Percentiles rank a stretch among this genome's conserved stretches.
These are phyloP conservation scores for Wickerhamomyces subpelliculosus DNA, from an alignment of 805 yeast species.

Conservation along the genomic window DNA sequence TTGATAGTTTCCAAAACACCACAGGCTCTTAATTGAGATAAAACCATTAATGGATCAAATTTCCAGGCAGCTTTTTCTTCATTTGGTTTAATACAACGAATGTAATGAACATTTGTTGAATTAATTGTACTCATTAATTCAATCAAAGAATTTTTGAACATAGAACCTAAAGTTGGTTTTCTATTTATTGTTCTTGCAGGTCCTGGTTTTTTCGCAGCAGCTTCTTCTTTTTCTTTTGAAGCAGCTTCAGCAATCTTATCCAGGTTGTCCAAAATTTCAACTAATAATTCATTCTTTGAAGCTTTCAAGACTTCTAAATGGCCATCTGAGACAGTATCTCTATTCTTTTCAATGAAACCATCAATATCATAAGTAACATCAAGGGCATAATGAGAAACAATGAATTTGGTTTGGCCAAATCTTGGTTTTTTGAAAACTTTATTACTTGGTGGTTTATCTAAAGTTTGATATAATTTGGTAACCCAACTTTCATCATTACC, in stretches of 20 bases:
- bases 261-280: slow-evolving; percentile 55
- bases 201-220: slow-evolving; percentile 30
- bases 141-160: slow-evolving; percentile 85
- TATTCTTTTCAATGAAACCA: slow-evolving; percentile 93
- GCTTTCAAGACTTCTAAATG: slow-evolving; percentile 77
- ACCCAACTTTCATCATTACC: slow-evolving; percentile 92
- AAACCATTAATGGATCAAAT: slow-evolving; percentile 90
- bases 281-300: slow-evolving; percentile 59
- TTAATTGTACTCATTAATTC: slow-evolving; percentile 90
- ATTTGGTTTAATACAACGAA: slow-evolving; percentile 95
- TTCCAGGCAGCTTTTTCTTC: slow-evolving; percentile 94
- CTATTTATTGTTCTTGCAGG: slow-evolving; percentile 44
- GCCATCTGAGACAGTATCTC: slow-evolving; percentile 97
- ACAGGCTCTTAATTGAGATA: slow-evolving; percentile 93
- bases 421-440: slow-evolving; percentile 86
- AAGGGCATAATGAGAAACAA: slow-evolving; percentile 89
- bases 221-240: slow-evolving; percentile 25
- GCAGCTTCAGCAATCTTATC: slow-evolving; percentile 49
- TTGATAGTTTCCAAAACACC: slow-evolving; percentile 97
- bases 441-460: slow-evolving; percentile 71
- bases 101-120: slow-evolving; percentile 93
- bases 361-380: slow-evolving; percentile 89
- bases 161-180: slow-evolving; percentile 92
- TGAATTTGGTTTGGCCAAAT: slow-evolving; percentile 85
- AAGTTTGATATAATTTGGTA: slow-evolving; percentile 78